These are phyloP conservation scores for Populus nigra DNA, from an alignment of 345 rosid genomes.

Conservation along the genomic window DNA sequence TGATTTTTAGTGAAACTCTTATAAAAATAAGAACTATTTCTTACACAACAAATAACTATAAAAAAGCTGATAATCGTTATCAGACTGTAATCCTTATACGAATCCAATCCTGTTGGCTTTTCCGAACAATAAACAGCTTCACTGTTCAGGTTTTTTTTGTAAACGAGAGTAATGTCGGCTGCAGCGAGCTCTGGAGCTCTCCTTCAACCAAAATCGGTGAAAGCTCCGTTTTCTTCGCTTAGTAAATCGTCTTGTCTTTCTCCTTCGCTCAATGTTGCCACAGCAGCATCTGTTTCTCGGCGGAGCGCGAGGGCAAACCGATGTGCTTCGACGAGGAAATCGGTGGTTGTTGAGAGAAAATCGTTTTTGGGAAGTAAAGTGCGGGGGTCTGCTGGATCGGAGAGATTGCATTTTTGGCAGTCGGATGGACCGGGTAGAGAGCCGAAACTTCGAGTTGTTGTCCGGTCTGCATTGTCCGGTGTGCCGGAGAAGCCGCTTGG, in stretches of 20 bases:
- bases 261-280: constrained; percentile 38
- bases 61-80: not conserved
- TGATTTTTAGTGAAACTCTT: not conserved
- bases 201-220: constrained; percentile 33
- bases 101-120: not conserved
- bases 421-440: constrained; percentile 75
- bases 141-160: not conserved
- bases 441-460: constrained; percentile 68
- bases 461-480: constrained; percentile 68
- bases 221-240: constrained; percentile 29
- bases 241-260: constrained; percentile 22
- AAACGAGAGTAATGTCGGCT: constrained; percentile 48
- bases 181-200: constrained; percentile 37
- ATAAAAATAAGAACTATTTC: not conserved
- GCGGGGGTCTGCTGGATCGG: constrained; percentile 41
- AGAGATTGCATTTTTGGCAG: constrained; percentile 63
- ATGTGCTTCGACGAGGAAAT: constrained; percentile 35
- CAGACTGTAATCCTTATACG: not conserved
- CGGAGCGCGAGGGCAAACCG: constrained; percentile 25
- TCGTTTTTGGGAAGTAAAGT: constrained; percentile 52
- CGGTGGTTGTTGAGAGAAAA: constrained; percentile 36
- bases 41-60: not conserved
- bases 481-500: constrained; percentile 96
- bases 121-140: not conserved
- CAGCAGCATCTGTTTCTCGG: constrained; percentile 11